phyloP scores from a whole-genome alignment of 148 eudicot species.

The Amaranthus cruentus region DNA sequence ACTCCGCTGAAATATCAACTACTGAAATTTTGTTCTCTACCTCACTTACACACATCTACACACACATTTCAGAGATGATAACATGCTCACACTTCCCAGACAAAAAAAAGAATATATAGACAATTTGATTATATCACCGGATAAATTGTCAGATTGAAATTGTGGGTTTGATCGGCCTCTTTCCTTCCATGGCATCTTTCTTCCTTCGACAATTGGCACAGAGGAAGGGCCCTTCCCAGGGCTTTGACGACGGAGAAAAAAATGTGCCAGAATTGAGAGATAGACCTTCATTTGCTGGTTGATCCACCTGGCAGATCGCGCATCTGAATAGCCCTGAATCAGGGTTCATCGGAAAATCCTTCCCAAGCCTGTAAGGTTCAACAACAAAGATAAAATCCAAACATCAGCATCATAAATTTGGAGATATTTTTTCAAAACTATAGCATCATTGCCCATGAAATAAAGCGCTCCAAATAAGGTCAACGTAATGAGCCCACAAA shows the following conservation, averaged over 20 bases:
- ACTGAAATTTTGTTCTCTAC: conserved; percentile 30
- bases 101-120: conserved; percentile 40
- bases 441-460: background rate
- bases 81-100: conserved; percentile 48
- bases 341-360: conserved; percentile 60
- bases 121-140: conserved; percentile 41
- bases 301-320: conserved; percentile 86
- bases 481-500: background rate
- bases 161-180: conserved; percentile 43
- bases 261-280: conserved; percentile 74
- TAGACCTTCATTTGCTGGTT: conserved; percentile 60
- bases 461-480: background rate
- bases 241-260: conserved; percentile 73
- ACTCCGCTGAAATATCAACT: conserved; percentile 18
- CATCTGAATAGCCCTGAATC: conserved; percentile 77
- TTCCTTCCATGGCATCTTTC: conserved; percentile 99
- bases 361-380: conserved; percentile 70
- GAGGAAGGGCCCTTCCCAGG: conserved; percentile 92
- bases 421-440: background rate
- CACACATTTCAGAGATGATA: conserved; percentile 27
- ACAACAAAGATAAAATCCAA: background rate
- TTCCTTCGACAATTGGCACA: conserved; percentile 79
- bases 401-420: background rate
- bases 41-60: conserved; percentile 48
- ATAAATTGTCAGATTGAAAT: conserved; percentile 37